Percentiles rank a stretch among this genome's conserved stretches.
phyloP scores from a whole-genome alignment of 2,329 filamentous ascomycete species.

The Dactylellina leptospora region DNA sequence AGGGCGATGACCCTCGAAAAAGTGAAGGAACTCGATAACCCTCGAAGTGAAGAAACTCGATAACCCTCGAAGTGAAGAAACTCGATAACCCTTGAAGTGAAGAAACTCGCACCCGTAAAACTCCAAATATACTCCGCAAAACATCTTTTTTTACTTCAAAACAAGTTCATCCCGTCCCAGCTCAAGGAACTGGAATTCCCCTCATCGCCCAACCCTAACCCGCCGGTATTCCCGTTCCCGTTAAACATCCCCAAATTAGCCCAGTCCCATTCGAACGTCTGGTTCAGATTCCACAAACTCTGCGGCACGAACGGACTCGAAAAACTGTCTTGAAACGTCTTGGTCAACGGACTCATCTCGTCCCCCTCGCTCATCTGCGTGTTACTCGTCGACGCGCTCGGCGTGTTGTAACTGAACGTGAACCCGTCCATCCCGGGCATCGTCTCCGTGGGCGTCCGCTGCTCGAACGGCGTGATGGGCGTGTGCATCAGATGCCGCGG shows the following conservation, averaged over 20 bases:
- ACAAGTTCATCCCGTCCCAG: slow-evolving; percentile 50
- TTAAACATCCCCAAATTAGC: slow-evolving; percentile 52
- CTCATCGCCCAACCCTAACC: slow-evolving; percentile 29
- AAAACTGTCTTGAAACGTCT: slow-evolving; percentile 62
- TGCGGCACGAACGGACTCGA: slow-evolving; percentile 82
- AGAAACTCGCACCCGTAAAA: not conserved
- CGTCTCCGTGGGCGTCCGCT: slow-evolving; percentile 21
- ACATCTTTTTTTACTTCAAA: slow-evolving; percentile 4
- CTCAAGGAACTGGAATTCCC: slow-evolving; percentile 11
- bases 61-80: no score
- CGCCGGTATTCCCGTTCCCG: not conserved
- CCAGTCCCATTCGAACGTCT: slow-evolving; percentile 94
- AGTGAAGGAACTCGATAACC: no score
- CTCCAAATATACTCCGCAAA: slow-evolving; percentile 9
- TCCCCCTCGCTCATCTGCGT: slow-evolving; percentile 53
- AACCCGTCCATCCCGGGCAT: slow-evolving; percentile 38
- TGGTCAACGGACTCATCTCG: slow-evolving; percentile 56
- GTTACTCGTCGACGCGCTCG: slow-evolving; percentile 57
- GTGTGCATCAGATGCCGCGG: slow-evolving; percentile 14
- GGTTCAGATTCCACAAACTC: slow-evolving; percentile 93
- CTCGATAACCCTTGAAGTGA: no score
- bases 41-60: no score
- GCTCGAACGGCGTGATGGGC: slow-evolving; percentile 35
- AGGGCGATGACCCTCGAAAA: no score
- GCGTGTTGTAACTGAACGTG: slow-evolving; percentile 41